Base-by-base conservation (phyloP, 2,329 filamentous ascomycete species). In the Diaporthe vaccinii region DNA sequence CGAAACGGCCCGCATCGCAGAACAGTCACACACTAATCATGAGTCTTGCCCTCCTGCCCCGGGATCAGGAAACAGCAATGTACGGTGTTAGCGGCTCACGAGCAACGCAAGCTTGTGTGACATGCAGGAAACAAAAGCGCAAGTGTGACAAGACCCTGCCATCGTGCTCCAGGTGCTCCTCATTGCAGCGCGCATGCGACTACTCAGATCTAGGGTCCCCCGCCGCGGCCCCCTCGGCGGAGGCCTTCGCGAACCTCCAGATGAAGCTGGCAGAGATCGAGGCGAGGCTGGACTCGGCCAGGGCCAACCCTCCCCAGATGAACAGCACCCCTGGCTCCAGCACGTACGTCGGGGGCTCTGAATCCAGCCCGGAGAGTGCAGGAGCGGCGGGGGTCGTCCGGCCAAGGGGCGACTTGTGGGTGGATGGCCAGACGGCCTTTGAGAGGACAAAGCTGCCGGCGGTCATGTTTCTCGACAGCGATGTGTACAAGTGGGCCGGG, bases 141-240 rank as follows among this genome's bases (percentile, higher is more conserved):
- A 87, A 85, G 82, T 90, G 88, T 79, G 85, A 88, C 83, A 90
- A 89, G 80, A 78, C 77, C 6, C 77, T 89, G 1, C 88, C 88
- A 20, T 79, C 81, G 22, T 90, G 88, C 79, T 81, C 83, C 3
- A 82, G 89, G 5, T 90, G 88, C 79, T 78, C 78, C 28, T 82
- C 86, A 15, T 84, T 86, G 82, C 81, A 81, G 46, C 82, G 85
- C 17, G 74, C 76, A 31, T 87, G 85, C 79, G 85, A 87, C 76
- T 87, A 86, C 77, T 82, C 81, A 22, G 83, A 86, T 57, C 76
- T 79, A 22, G 76, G 79, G 22, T 81, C 82, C 22, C 75, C 82
- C 12, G 76, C 79, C 25, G 81, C 82, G 14, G 76, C 81, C 14
- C 84, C 85, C 2, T 85, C 84, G 0, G 80, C 83, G 22, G 84